These are phyloP conservation scores for Jatropha multifida DNA, from an alignment of 441 rosid species.

Conservation along the genomic window DNA sequence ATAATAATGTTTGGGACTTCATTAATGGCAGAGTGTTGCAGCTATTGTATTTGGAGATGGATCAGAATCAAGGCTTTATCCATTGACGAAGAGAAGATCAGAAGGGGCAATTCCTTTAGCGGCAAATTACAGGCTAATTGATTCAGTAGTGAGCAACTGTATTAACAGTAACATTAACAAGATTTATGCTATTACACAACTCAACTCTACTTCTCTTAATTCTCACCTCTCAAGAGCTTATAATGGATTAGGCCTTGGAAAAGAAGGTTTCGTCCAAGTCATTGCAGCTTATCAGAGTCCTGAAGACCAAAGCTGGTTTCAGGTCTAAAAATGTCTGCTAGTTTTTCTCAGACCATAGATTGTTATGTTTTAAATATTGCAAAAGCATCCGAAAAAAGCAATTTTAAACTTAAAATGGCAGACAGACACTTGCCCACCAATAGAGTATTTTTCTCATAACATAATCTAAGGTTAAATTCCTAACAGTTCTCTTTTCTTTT, in stretches of 20 bases:
- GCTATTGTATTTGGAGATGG: slow-evolving; percentile 82
- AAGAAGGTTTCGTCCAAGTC: slow-evolving; percentile 70
- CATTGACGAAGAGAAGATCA: slow-evolving; percentile 73
- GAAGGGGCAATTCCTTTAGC: slow-evolving; percentile 81
- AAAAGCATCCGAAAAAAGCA: too few species aligned
- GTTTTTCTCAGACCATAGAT: too few species aligned
- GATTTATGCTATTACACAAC: slow-evolving; percentile 79
- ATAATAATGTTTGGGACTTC: slow-evolving; percentile 9
- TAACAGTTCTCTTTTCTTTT: too few species aligned
- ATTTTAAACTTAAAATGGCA: too few species aligned
- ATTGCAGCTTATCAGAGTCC: slow-evolving; percentile 84
- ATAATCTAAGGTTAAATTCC: too few species aligned
- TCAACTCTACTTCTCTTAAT: slow-evolving; percentile 85
- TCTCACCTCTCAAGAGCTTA: slow-evolving; percentile 80
- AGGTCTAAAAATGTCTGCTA: slow-evolving; percentile 36
- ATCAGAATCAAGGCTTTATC: slow-evolving; percentile 64
- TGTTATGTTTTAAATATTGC: too few species aligned
- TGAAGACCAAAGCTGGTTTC: slow-evolving; percentile 76
- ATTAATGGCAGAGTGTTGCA: slow-evolving; percentile 56
- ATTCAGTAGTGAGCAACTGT: slow-evolving; percentile 80
- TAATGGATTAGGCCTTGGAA: slow-evolving; percentile 51
- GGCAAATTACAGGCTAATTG: slow-evolving; percentile 73
- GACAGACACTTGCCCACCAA: too few species aligned
- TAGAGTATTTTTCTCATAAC: too few species aligned
- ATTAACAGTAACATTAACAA: slow-evolving; percentile 76